Percentiles rank a stretch among this genome's conserved stretches.
Conservation (phyloP, 177 flowering plant species). For the Tripterygium wilfordii region DNA sequence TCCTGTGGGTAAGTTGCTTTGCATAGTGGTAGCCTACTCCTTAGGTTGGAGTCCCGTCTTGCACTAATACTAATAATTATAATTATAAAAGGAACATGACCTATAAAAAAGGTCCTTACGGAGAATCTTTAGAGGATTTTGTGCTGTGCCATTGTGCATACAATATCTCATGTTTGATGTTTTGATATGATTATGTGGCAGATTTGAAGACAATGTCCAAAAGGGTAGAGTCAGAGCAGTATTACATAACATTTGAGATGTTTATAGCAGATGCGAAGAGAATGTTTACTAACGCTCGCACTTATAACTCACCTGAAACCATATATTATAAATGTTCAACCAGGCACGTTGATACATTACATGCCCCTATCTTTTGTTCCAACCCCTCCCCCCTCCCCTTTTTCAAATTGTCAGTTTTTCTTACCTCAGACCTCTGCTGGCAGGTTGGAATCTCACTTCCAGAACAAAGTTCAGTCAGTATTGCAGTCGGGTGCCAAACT, state of each 20-base stretch:
- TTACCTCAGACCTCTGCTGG: too few species aligned
- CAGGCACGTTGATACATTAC: conserved; percentile 33
- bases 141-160: not conserved
- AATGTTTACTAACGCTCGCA: conserved; percentile 87
- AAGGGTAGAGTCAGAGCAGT: conserved; percentile 89
- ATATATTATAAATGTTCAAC: conserved; percentile 89
- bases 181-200: conserved; percentile 18
- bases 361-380: too few species aligned
- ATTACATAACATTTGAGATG: conserved; percentile 95
- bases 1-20: conserved; percentile 89
- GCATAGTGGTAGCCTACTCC: too few species aligned
- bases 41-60: too few species aligned
- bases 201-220: conserved; percentile 91
- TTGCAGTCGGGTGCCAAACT: conserved; percentile 55
- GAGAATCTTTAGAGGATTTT: not conserved
- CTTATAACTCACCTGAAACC: conserved; percentile 93
- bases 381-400: not conserved
- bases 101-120: too few species aligned
- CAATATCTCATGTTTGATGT: not conserved
- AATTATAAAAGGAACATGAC: too few species aligned
- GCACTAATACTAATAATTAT: too few species aligned
- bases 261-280: conserved; percentile 80
- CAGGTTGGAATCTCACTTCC: conserved; percentile 77
- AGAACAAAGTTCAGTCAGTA: conserved; percentile 62
- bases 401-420: not conserved